Conservation (phyloP, 2,329 filamentous ascomycete genomes). For the Botryotinia convoluta region DNA sequence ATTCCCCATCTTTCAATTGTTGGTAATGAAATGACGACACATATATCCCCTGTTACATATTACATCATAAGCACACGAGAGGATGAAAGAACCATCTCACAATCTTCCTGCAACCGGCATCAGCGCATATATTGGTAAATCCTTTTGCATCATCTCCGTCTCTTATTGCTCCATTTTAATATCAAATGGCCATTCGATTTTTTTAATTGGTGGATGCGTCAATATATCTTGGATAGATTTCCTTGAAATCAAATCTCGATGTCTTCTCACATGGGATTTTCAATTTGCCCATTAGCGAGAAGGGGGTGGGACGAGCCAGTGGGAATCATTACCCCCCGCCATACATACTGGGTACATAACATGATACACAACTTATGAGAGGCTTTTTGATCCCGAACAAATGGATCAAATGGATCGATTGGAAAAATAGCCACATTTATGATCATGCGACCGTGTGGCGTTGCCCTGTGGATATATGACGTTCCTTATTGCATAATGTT, state of each 20-base stretch:
- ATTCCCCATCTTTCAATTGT: background rate
- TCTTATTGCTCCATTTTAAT: background rate
- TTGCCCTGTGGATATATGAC: background rate
- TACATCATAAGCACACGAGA: conserved; percentile 3
- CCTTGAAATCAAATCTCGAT: background rate
- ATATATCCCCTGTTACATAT: background rate
- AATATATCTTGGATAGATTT: background rate
- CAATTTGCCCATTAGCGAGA: conserved; percentile 2
- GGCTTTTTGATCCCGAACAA: background rate
- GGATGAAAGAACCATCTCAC: background rate
- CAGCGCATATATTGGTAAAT: background rate
- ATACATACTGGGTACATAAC: background rate
- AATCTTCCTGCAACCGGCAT: background rate
- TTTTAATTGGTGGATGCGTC: background rate
- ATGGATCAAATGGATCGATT: background rate
- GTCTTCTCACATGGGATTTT: conserved; percentile 1
- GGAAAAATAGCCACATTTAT: background rate
- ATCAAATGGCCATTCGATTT: background rate
- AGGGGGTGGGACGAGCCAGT: background rate
- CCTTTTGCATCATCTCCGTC: background rate
- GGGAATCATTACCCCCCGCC: background rate
- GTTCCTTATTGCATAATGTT: background rate
- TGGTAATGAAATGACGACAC: conserved; percentile 8
- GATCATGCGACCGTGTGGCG: conserved; percentile 7
- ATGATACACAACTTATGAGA: background rate